These are phyloP conservation scores for Pichia sp. DNA, from an alignment of 1,139 yeast genomes.

Conservation along the genomic window DNA sequence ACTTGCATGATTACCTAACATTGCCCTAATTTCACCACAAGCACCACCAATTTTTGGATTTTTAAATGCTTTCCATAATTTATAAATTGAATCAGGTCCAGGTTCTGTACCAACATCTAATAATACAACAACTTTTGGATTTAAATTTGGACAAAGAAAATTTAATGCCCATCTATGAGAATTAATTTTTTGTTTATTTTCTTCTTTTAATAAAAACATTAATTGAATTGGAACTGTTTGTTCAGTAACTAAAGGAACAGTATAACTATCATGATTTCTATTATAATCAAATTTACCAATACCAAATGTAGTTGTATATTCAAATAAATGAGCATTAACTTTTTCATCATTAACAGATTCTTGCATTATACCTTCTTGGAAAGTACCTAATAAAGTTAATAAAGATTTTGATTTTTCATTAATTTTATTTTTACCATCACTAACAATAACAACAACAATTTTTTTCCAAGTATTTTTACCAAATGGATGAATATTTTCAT, in stretches of 20 bases:
- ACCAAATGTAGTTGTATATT: constrained; percentile 73
- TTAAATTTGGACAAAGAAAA: constrained; percentile 63
- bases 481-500: constrained; percentile 56
- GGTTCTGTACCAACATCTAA: constrained; percentile 83
- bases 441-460: constrained; percentile 64
- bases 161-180: constrained; percentile 85
- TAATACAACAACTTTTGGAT: constrained; percentile 65
- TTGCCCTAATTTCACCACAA: constrained; percentile 76
- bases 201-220: constrained; percentile 69
- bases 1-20: constrained; percentile 44
- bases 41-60: constrained; percentile 77
- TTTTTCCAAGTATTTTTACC: constrained; percentile 79
- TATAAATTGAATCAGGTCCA: constrained; percentile 62
- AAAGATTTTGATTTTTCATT: constrained; percentile 59
- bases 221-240: constrained; percentile 67
- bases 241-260: constrained; percentile 45
- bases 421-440: constrained; percentile 68
- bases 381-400: constrained; percentile 65
- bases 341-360: constrained; percentile 62
- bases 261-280: constrained; percentile 35
- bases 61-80: constrained; percentile 70
- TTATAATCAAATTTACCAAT: constrained; percentile 39
- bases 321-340: constrained; percentile 72
- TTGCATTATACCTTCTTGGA: constrained; percentile 78
- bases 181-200: constrained; percentile 69